A percentile compares a stretch with the other conserved stretches of the same genome.
These are phyloP conservation scores for Suillus occidentalis DNA, from an alignment of 768 basidiomycete genomes.

Conservation along the genomic window DNA sequence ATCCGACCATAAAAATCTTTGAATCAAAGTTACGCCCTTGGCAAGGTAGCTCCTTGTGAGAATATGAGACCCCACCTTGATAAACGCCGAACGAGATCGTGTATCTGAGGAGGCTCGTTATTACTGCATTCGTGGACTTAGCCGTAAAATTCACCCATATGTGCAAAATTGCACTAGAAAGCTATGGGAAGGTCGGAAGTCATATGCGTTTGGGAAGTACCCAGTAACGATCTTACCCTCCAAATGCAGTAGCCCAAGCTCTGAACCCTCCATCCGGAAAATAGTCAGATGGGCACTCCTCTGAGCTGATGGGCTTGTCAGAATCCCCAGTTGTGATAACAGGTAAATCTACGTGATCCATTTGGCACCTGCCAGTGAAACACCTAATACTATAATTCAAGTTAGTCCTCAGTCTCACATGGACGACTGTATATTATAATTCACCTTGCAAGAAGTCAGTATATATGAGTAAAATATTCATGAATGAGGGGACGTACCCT, in stretches of 20 bases:
- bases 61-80: slow-evolving; percentile 32
- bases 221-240: slow-evolving; percentile 24
- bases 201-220: neutral
- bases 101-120: slow-evolving; percentile 25
- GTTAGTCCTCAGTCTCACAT: too few relatives aligned
- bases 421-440: too few relatives aligned
- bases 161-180: slow-evolving; percentile 41
- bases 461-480: too few relatives aligned
- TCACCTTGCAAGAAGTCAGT: too few relatives aligned
- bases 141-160: slow-evolving; percentile 27
- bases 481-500: too few relatives aligned
- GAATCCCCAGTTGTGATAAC: neutral
- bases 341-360: neutral
- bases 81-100: slow-evolving; percentile 43
- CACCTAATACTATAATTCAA: too few relatives aligned
- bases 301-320: neutral
- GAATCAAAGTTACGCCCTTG: neutral
- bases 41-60: neutral
- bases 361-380: neutral
- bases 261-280: slow-evolving; percentile 30
- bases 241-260: slow-evolving; percentile 32
- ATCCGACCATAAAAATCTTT: slow-evolving; percentile 40
- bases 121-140: neutral
- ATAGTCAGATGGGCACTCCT: slow-evolving; percentile 1
- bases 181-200: slow-evolving; percentile 17